Evolutionary conservation across 176 grass and related monocot species (phyloP), one percentile per base, ranked within the genome.

Genomic region (Paspalum notatum): DNA sequence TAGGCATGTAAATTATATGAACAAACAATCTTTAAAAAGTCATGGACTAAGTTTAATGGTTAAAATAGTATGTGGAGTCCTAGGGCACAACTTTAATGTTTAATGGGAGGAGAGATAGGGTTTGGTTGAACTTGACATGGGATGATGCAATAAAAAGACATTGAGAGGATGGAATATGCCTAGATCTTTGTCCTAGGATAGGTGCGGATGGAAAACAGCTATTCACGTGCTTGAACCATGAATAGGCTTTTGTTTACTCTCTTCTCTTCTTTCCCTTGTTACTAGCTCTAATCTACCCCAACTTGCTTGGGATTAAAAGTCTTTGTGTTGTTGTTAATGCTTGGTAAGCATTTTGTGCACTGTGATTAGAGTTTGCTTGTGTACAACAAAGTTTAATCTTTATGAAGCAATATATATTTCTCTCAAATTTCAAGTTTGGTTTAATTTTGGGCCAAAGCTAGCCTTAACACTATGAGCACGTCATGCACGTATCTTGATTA

Each of bases 291-390:
- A 32, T 3, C 32, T 32, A 32, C 32, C 32, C 32, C 32, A 32
- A 32, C 32, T 32, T 32, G 32, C 32, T 32, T 32, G 32, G 32
- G 32, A 32, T 32, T 32, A 32, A 32, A 32, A 32, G 32, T 1
- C 32, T 32, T 32, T 32, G 32, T 32, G 32, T 32, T 32, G 32
- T 32, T 32, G n/a, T 15, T 67, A 56, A 22, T 0, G n/a, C 56
- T 27, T 71, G 27, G 4, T 43, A 42, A 24, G n/a, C n/a, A 55
- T 80, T 78, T 85, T 63, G 11, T 24, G 37, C 66, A 45, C 46
- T 43, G 16, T 59, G 44, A 60, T 71, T 78, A 76, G 26, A 69
- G 42, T 69, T 77, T 39, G 43, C 22, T 62, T 85, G 44, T 52
- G 55, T 72, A 8, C 48, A 52, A 6, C 17, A 57, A 32, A 69